Percentiles rank a stretch among this genome's conserved stretches.
Evolutionary conservation across 1,284 basidiomycete species (phyloP).

Genomic region (Papiliotrema fonsecae): DNA sequence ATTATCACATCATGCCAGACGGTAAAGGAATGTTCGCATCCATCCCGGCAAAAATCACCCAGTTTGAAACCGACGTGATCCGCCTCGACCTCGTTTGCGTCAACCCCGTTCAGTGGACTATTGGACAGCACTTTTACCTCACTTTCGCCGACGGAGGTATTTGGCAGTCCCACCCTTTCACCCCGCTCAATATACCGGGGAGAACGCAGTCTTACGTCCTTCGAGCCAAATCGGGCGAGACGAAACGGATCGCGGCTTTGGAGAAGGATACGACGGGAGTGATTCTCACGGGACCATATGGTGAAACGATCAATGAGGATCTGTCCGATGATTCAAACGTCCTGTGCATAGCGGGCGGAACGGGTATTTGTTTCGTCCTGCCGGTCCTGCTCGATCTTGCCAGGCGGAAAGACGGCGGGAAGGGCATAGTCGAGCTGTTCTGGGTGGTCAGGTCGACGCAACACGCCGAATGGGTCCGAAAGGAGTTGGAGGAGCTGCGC

Average conservation of each 20-base stretch:
- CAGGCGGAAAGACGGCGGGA: no score
- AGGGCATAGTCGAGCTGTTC: conserved; percentile 24
- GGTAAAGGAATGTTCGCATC: conserved; percentile 25
- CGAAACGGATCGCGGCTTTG: conserved; percentile 12
- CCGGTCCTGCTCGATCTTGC: conserved; percentile 24
- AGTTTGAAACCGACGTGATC: conserved; percentile 19
- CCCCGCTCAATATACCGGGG: conserved; percentile 25
- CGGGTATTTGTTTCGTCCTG: conserved; percentile 31
- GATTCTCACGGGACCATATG: conserved; percentile 32
- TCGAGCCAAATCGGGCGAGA: conserved; percentile 28
- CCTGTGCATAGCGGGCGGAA: conserved; percentile 33
- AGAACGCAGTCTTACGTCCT: conserved; percentile 20
- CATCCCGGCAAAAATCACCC: conserved; percentile 19
- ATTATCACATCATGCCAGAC: conserved; percentile 22
- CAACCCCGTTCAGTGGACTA: conserved; percentile 8
- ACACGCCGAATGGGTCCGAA: conserved; percentile 24
- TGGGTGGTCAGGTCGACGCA: conserved; percentile 22
- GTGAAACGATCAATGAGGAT: conserved; percentile 13
- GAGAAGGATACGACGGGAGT: conserved; percentile 13
- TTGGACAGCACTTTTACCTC: conserved; percentile 36
- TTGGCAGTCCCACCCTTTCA: conserved; percentile 38
- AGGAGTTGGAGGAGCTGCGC: conserved; percentile 19
- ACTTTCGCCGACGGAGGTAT: conserved; percentile 24
- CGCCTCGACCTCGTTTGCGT: conserved; percentile 24
- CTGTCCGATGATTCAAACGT: conserved; percentile 14